Conservation (phyloP, 228 moss, liverwort and hornwort species). For the Sphagnum fallax region DNA sequence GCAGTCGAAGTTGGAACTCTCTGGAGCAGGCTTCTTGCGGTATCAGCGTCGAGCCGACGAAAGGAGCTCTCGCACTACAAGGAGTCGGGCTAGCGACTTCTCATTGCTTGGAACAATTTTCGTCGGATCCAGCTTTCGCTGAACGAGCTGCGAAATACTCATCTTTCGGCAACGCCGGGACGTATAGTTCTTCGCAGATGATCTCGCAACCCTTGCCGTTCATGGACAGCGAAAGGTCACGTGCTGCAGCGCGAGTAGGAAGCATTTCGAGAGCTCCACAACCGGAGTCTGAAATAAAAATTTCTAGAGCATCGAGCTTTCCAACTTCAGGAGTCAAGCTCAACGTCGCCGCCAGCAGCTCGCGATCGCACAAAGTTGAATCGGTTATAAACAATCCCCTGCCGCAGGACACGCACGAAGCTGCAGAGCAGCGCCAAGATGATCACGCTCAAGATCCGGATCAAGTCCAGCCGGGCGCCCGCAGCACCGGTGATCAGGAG, state of each 20-base stretch:
- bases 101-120: constrained; percentile 46
- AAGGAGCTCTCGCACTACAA: constrained; percentile 44
- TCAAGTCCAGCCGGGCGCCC: too few relatives aligned
- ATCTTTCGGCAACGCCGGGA: constrained; percentile 26
- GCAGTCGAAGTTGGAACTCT: neutral
- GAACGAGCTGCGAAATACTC: constrained; percentile 56
- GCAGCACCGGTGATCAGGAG: too few relatives aligned
- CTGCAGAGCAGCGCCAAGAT: too few relatives aligned
- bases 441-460: too few relatives aligned
- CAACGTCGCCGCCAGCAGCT: too few relatives aligned
- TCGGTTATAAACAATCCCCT: too few relatives aligned
- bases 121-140: constrained; percentile 40
- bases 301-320: too few relatives aligned
- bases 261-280: too few relatives aligned
- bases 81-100: constrained; percentile 37
- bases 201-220: constrained; percentile 23
- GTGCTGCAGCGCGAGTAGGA: neutral
- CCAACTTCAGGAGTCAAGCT: too few relatives aligned
- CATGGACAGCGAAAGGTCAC: neutral
- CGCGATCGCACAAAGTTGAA: too few relatives aligned
- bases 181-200: constrained; percentile 2
- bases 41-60: constrained; percentile 32
- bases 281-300: too few relatives aligned
- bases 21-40: neutral
- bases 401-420: too few relatives aligned